These are phyloP conservation scores for Xerocomus nothofagi DNA, from an alignment of 1,284 basidiomycete species.

Conservation along the genomic window DNA sequence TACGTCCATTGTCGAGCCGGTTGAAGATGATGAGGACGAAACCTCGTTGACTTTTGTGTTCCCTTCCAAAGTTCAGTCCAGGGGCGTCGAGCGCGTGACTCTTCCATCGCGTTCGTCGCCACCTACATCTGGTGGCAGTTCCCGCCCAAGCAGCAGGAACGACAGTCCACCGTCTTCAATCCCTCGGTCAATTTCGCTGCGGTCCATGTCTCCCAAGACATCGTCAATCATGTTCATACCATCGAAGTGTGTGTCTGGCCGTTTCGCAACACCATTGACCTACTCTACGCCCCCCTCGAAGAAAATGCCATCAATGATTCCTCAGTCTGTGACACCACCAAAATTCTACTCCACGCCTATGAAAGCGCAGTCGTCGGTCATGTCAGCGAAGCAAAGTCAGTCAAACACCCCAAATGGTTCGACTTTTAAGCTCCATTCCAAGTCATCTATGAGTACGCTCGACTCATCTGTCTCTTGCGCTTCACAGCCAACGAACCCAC, in stretches of 20 bases:
- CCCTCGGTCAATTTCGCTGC: constrained; percentile 45
- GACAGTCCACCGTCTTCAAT: constrained; percentile 50
- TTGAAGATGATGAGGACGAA: constrained; percentile 37
- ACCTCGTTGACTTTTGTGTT: constrained; percentile 25
- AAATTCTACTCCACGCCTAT: constrained; percentile 19
- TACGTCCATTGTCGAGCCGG: constrained; percentile 20
- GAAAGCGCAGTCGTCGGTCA: constrained; percentile 18
- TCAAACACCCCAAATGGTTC: constrained; percentile 52
- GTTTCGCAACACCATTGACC: constrained; percentile 20
- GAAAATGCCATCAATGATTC: constrained; percentile 54
- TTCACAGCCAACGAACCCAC: constrained; percentile 40
- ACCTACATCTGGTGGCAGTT: constrained; percentile 2
- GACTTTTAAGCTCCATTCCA: constrained; percentile 49
- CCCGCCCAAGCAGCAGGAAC: constrained; percentile 10
- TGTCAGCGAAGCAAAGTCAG: constrained; percentile 32
- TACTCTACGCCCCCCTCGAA: constrained; percentile 46
- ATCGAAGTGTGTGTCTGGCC: constrained; percentile 24
- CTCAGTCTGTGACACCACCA: constrained; percentile 48
- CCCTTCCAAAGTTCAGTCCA: constrained; percentile 15
- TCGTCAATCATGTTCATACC: constrained; percentile 26
- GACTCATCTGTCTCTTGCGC: constrained; percentile 44
- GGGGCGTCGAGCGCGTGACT: constrained; percentile 10
- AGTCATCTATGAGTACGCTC: constrained; percentile 50
- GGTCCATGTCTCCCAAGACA: constrained; percentile 33
- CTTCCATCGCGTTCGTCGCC: constrained; percentile 26